Evolutionary conservation across 1,284 basidiomycete genomes (phyloP), one percentile per base, ranked within the genome.

Genomic region (Rhodofomes roseus): DNA sequence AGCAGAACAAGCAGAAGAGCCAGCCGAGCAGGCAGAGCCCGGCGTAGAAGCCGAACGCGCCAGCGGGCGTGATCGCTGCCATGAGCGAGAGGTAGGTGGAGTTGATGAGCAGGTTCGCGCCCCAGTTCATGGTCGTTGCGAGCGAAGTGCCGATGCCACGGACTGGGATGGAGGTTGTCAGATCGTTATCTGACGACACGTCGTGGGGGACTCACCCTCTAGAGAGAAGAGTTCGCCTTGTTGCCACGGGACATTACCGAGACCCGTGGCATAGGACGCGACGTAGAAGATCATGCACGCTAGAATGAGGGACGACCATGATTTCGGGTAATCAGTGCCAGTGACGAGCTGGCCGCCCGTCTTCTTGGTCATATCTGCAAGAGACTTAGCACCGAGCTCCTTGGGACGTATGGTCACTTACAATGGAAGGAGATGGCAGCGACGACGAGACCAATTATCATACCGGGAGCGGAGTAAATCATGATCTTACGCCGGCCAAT

Each of bases 171-270:
- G 31, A n/a, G n/a, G n/a, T n/a, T n/a, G n/a, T n/a, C n/a, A n/a
- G n/a, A n/a, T n/a, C n/a, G n/a, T n/a, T n/a, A n/a, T n/a, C n/a
- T n/a, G n/a, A n/a, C n/a, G 29, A 29, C 11, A 34, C 12, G 34
- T 7, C 25, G 20, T 4, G n/a, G 31, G 20, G 22, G 50, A 68
- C 74, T 23, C 39, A 83, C 85, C 83, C 77, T 92, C 89, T 29
- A 92, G 80, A 9, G 79, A 79, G 74, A 93, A 93, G 27, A 94
- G 80, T 71, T 94, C 92, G 61, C 90, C 90, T 70, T 94, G 92
- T 68, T 93, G 90, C 92, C 92, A 94, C 0, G 92, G 91, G 0
- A 93, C 88, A 68, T 93, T 93, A 8, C 84, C 85, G 8, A 90
- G 73, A 0, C 90, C 89, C 0, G 84, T 89, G 0, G 90, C 92